Base-by-base conservation (phyloP, 1,139 yeast species). In the Taiozyma sp. region DNA sequence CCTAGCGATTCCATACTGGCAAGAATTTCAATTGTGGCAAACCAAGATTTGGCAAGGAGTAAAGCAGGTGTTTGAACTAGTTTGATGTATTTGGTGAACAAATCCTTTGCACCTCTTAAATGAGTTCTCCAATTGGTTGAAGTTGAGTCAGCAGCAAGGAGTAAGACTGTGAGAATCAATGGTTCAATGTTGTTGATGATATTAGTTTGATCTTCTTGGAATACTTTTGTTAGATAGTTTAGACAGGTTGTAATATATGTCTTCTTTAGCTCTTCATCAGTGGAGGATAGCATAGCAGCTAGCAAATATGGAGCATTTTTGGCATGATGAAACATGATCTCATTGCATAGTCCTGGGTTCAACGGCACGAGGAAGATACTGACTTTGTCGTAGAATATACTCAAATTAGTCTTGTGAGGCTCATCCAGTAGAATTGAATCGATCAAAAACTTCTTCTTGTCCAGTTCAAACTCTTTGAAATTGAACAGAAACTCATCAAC, bases 71-170 rank as follows among this genome's bases (percentile, higher is more conserved):
- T 54, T 64, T 65, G 57, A 62, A 46, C 67, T 57, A 57, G 64
- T 53, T 66, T 65, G 45, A 75, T 73, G 53, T 75, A 75, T 57
- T 79, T 81, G 48, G 80, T 64, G 16, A 83, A 68, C 27, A 83
- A 66, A 56, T 82, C 86, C 57, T 81, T 81, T 2, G 87, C 88
- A 9, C 87, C 88, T 56, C 79, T 69, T 22, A 83, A 68, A 67
- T 83, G 88, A 0, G 84, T 80, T 54, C 87, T 69, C 89, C 88
- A 83, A 57, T 80, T 80, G 48, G 79, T 82, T 2, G 75, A 73
- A 48, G 76, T 78, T 9, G 84, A 84, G 62, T 82, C 84, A 2
- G 83, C 74, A 0, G 87, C 83, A 34, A 83, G 65, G 8, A 83
- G 68, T 45, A 82, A 69, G 3, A 83, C 84, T 0, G 88, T 83